Evolutionary conservation across 129 eudicot species (phyloP), one percentile per base, ranked within the genome.

Genomic region (Escallonia herrerae): DNA sequence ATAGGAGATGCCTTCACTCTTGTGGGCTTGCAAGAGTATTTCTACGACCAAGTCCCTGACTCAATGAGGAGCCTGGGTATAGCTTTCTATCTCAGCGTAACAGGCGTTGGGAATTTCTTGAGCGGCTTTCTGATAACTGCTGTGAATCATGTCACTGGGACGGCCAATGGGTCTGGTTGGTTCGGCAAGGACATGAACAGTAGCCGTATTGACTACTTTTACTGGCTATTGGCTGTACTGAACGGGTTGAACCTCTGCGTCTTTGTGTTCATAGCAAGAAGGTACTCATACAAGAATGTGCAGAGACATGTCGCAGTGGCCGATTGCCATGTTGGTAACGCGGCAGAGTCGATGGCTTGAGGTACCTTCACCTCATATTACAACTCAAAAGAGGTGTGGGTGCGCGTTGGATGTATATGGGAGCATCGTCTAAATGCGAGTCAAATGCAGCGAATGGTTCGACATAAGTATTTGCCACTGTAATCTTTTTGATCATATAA

Each of bases 121-220:
- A 77, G 80, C 61, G 73, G 80, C 22, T 77, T 74, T 3, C 7
- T 82, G 75, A 66, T 82, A 14, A 74, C 52, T 33, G 13, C 74
- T 6, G 67, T 77, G 40, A 60, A 71, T 55, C 53, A 50, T 51
- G 46, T 77, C 7, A 61, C 77, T 1, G 70, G 22, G 12, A 72
- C 56, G 38, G 44, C 15, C 1, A 60, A 66, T 44, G 87, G 86
- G 54, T 55, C 38, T 54, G 73, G 78, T 74, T 89, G 96, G 96
- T 66, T 88, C 12, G 83, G 87, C 1, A 76, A 80, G 85, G 89
- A 80, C 60, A 57, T 80, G 68, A 88, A 80, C 42, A 68, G 76
- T 15, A 85, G 91, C 39, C 70, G 79, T 4, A 63, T 84, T 46
- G 88, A 84, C 54, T 60, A 75, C 49, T 88, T 84, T 49, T 88